phyloP scores from a whole-genome alignment of 2,329 filamentous ascomycete species.

The Neofusicoccum ribis region DNA sequence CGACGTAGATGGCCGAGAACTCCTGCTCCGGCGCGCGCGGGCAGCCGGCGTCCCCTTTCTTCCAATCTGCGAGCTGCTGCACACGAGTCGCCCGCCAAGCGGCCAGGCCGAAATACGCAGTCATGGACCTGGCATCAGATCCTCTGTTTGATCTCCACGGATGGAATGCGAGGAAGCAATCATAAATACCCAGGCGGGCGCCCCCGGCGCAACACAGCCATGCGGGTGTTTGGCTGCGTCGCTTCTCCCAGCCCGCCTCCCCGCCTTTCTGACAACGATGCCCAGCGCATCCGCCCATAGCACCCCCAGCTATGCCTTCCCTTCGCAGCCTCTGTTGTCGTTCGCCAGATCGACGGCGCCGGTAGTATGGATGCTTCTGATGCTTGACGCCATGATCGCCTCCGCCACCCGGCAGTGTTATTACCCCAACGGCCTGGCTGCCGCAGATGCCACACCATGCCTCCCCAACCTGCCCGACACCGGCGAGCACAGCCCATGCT shows the following conservation, averaged over 20 bases:
- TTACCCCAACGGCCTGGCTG: conserved; percentile 7
- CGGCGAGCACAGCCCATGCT: conserved; percentile 5
- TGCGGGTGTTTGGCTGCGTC: conserved; percentile 5
- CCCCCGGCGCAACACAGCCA: background rate
- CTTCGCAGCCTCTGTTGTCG: background rate
- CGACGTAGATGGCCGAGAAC: background rate
- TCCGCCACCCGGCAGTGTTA: conserved; percentile 12
- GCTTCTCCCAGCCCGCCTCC: conserved; percentile 9
- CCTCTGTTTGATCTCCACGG: conserved; percentile 12
- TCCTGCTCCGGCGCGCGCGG: conserved; percentile 7
- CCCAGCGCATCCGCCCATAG: conserved; percentile 11
- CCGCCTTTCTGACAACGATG: conserved; percentile 12
- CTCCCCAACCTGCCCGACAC: background rate
- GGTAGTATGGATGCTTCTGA: conserved; percentile 2
- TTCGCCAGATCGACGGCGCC: conserved; percentile 9
- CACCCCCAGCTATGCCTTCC: background rate
- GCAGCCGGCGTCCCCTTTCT: conserved; percentile 11
- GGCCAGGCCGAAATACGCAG: conserved; percentile 4
- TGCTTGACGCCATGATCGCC: conserved; percentile 14
- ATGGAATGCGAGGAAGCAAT: background rate
- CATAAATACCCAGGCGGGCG: background rate
- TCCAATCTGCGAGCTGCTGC: background rate
- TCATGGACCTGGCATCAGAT: conserved; percentile 8
- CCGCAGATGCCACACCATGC: background rate
- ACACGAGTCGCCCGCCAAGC: conserved; percentile 14